A percentile compares a stretch with the other conserved stretches of the same genome.
Evolutionary conservation across 352 stramenopile species (phyloP).

Genomic region (Elongisporangium senticosum): DNA sequence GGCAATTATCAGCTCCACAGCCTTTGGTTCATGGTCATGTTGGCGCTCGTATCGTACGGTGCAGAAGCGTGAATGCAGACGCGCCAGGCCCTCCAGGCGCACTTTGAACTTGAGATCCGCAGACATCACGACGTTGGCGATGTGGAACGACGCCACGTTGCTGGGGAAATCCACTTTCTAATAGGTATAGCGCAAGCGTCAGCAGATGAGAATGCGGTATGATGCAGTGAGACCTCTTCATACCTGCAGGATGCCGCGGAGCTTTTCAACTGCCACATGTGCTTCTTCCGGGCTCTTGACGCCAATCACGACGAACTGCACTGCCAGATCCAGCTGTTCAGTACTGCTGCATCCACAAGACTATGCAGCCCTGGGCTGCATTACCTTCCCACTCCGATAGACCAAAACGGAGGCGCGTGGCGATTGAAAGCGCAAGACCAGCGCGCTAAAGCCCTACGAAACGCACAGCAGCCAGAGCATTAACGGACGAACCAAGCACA

Average conservation of each 20-base stretch:
- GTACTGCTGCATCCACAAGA: not conserved
- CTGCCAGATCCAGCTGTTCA: not conserved
- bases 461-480: not conserved
- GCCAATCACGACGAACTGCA: constrained; percentile 63
- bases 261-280: constrained; percentile 43
- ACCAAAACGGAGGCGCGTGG: constrained; percentile 51
- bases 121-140: constrained; percentile 88
- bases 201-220: not conserved
- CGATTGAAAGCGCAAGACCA: constrained; percentile 58
- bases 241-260: constrained; percentile 54
- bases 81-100: constrained; percentile 64
- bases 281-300: constrained; percentile 32
- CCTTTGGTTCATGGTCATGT: not conserved
- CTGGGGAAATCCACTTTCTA: constrained; percentile 61
- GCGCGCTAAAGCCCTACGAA: constrained; percentile 47
- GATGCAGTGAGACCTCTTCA: not conserved
- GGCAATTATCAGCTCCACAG: constrained; percentile 1
- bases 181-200: not conserved
- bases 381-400: constrained; percentile 66
- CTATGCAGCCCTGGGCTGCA: not conserved
- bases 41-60: constrained; percentile 30
- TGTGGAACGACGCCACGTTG: constrained; percentile 32
- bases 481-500: not conserved
- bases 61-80: constrained; percentile 56
- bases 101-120: constrained; percentile 88